Base-by-base conservation (phyloP, 2,329 filamentous ascomycete genomes). In the Penicillium aurantiogriseum region DNA sequence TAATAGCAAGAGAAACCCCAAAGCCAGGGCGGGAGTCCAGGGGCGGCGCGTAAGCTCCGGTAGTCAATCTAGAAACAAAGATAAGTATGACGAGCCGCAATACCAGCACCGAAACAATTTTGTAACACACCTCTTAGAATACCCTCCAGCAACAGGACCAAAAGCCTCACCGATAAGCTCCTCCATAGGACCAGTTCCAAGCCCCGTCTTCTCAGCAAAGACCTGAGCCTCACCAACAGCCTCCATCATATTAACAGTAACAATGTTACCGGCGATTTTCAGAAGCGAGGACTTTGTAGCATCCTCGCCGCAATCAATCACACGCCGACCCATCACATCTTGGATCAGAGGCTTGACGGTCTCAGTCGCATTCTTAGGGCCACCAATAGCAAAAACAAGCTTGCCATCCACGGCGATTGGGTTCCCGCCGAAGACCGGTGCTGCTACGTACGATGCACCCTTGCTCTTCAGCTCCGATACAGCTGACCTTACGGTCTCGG, bases 401-500 rank as follows among this genome's bases (percentile, higher is more conserved):
- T 78, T 78, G 10, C 77, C 77, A 21, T 75, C 73, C 9, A 72
- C 75, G 6, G 77, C 77, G 56, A 79, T 76, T 4, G 76, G 71
- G 21, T 74, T 72, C 1, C 76, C 77, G 5, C 77, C 77, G 45
- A 80, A 79, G 9, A 79, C 76, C 7, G 79, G 79, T 2, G 74
- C 74, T 8, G 73, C 68, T 13, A 77, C 63, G 52, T 77, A 77
- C 15, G 68, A 66, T 0, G 74, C 77, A 19, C 72, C 66, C 38
- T 72, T 68, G 33, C 64, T 67, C 35, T 68, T 65, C 8, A 79
- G 63, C 54, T 72, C 63, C 9, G 70, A 63, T 8, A 72, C 67
- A 1, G 75, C 69, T 1, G 66, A 58, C 2, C 68, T 66, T 10
- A 76, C 73, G 2, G 89, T 91, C 50, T 91, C 85, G 0, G 92